A percentile compares a stretch with the other conserved stretches of the same genome.
phyloP scores from a whole-genome alignment of 257 asterid species.

The Paraleonurus japonicus region DNA sequence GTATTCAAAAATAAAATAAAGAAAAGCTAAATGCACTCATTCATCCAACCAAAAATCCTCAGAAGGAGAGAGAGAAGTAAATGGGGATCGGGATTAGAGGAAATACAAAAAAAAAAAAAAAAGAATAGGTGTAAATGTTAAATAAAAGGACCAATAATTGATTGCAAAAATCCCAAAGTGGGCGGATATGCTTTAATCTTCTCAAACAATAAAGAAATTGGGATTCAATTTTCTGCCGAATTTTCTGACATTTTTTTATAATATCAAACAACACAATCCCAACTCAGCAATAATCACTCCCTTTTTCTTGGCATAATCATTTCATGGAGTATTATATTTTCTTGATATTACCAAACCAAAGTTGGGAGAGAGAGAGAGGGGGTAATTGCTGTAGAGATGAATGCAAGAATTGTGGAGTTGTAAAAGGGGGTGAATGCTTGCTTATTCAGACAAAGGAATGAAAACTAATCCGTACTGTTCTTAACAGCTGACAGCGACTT shows the following conservation, averaged over 20 bases:
- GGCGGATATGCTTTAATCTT: slow-evolving; percentile 47
- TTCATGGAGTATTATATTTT: not conserved
- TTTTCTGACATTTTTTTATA: slow-evolving; percentile 45
- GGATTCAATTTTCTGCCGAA: slow-evolving; percentile 39
- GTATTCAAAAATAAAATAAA: not conserved
- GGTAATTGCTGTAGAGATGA: slow-evolving; percentile 22
- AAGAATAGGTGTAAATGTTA: slow-evolving; percentile 22
- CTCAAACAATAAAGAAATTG: slow-evolving; percentile 26
- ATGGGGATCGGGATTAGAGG: slow-evolving; percentile 33
- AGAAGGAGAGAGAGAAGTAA: slow-evolving; percentile 21
- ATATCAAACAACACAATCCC: slow-evolving; percentile 17
- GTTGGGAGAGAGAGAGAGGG: not conserved
- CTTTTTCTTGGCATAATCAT: slow-evolving; percentile 36
- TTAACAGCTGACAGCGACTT: slow-evolving; percentile 48
- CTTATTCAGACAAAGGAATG: slow-evolving; percentile 43
- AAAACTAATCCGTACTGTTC: slow-evolving; percentile 29
- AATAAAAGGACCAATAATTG: slow-evolving; percentile 46
- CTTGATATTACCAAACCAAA: too few relatives aligned
- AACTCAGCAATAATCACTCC: slow-evolving; percentile 26
- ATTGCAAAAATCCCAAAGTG: slow-evolving; percentile 42
- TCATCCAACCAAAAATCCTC: not conserved
- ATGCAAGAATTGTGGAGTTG: slow-evolving; percentile 48
- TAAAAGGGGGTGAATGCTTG: too few relatives aligned
- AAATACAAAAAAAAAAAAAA: not conserved
- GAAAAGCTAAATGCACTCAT: not conserved